Percentiles rank a stretch among this genome's conserved stretches.
Evolutionary conservation across 805 yeast genomes (phyloP).

Genomic region (Candida nitratophila): DNA sequence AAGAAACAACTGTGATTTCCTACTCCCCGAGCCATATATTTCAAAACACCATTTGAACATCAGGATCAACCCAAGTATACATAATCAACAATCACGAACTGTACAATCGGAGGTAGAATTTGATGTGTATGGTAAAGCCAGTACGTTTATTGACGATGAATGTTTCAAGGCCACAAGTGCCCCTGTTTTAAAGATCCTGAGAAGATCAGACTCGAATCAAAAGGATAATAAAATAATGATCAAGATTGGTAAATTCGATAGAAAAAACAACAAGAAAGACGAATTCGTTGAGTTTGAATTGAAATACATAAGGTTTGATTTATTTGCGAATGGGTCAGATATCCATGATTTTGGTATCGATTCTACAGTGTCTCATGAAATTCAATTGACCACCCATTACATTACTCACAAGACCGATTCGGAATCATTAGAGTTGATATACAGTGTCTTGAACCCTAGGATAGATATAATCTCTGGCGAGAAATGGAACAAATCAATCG

Average conservation of each 20-base stretch:
- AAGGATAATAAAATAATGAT: background rate
- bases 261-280: background rate
- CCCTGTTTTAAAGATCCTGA: too few relatives aligned
- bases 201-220: too few relatives aligned
- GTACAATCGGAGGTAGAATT: too few relatives aligned
- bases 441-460: background rate
- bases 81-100: too few relatives aligned
- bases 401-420: background rate
- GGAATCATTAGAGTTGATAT: background rate
- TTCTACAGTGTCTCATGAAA: too few relatives aligned
- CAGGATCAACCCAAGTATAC: background rate
- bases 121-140: background rate
- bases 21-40: background rate
- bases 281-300: background rate
- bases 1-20: slow-evolving; percentile 2
- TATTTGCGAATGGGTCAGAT: too few relatives aligned
- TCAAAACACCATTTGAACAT: slow-evolving; percentile 1
- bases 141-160: background rate
- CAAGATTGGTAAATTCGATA: background rate
- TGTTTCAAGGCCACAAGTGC: background rate
- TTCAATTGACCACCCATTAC: background rate
- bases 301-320: background rate
- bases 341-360: too few relatives aligned
- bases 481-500: too few relatives aligned
- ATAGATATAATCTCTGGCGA: too few relatives aligned